Conservation (phyloP, 768 basidiomycete genomes). For the Gloeostereum incarnatum region DNA sequence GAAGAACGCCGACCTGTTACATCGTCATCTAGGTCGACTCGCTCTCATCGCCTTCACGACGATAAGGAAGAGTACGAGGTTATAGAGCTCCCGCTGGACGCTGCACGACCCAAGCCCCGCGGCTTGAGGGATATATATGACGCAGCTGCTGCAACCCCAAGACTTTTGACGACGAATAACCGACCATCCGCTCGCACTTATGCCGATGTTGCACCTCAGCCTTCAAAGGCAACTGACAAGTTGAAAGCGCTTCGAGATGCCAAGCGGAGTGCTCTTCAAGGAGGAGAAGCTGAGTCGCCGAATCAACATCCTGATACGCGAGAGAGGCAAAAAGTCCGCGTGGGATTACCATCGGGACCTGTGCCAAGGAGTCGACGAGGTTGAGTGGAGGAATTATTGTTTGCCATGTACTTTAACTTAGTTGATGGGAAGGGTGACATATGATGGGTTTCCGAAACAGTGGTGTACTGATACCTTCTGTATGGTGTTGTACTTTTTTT, state of each 20-base stretch:
- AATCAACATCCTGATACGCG: neutral
- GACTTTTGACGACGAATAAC: neutral
- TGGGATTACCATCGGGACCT: constrained; percentile 27
- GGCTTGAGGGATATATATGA: constrained; percentile 30
- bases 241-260: constrained; percentile 42
- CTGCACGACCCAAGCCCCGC: constrained; percentile 13
- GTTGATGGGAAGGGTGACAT: too few species aligned
- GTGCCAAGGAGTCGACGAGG: too few species aligned
- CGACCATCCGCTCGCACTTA: constrained; percentile 1
- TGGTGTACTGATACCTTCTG: too few species aligned
- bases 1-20: constrained; percentile 33
- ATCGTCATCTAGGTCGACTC: constrained; percentile 10
- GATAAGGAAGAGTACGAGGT: constrained; percentile 8
- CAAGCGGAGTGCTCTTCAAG: constrained; percentile 21
- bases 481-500: too few species aligned
- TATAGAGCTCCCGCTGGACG: constrained; percentile 3
- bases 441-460: too few species aligned
- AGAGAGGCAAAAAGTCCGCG: constrained; percentile 11
- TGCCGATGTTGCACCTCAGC: constrained; percentile 3
- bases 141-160: constrained; percentile 15
- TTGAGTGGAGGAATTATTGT: too few species aligned
- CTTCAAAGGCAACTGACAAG: constrained; percentile 33
- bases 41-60: constrained; percentile 10
- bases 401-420: too few species aligned
- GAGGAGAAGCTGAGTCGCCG: neutral